Conservation (phyloP, 495 filamentous ascomycete genomes). For the Echria macrotheca region DNA sequence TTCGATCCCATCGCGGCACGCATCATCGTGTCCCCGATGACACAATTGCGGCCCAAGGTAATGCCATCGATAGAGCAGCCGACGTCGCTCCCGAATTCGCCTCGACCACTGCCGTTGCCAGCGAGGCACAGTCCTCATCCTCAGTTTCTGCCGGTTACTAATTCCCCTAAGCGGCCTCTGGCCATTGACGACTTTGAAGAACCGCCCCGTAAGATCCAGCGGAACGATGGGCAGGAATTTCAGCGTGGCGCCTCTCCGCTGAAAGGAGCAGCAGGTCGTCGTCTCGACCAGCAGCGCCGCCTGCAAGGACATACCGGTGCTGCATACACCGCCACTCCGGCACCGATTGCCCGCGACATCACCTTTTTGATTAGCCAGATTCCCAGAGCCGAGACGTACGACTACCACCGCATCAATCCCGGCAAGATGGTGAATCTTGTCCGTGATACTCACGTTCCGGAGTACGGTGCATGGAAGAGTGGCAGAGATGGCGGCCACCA, state of each 20-base stretch:
- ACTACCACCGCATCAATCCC: slow-evolving; percentile 57
- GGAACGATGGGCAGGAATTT: slow-evolving; percentile 28
- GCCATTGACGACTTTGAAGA: slow-evolving; percentile 70
- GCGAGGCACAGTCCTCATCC: slow-evolving; percentile 43
- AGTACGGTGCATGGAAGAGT: slow-evolving; percentile 43
- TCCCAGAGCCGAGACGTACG: slow-evolving; percentile 68
- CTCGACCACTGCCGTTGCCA: slow-evolving; percentile 26
- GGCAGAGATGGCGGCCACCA: slow-evolving; percentile 24
- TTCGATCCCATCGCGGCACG: slow-evolving; percentile 65
- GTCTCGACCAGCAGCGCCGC: slow-evolving; percentile 71
- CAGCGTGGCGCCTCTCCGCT: slow-evolving; percentile 76
- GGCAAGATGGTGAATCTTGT: slow-evolving; percentile 70
- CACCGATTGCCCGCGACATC: slow-evolving; percentile 68
- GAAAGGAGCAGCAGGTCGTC: slow-evolving; percentile 75
- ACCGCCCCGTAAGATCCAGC: slow-evolving; percentile 62
- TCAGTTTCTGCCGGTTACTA: slow-evolving; percentile 48
- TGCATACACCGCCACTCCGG: slow-evolving; percentile 29
- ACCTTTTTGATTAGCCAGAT: slow-evolving; percentile 78
- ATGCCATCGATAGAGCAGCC: slow-evolving; percentile 48
- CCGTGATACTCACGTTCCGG: slow-evolving; percentile 58
- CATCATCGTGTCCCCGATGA: slow-evolving; percentile 73
- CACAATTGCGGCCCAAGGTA: slow-evolving; percentile 63
- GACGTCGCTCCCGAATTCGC: slow-evolving; percentile 49
- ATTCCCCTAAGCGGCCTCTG: slow-evolving; percentile 73
- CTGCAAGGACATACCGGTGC: slow-evolving; percentile 44